Base-by-base conservation (phyloP, 306 rosid genomes). In the Dalbergia cultrata region DNA sequence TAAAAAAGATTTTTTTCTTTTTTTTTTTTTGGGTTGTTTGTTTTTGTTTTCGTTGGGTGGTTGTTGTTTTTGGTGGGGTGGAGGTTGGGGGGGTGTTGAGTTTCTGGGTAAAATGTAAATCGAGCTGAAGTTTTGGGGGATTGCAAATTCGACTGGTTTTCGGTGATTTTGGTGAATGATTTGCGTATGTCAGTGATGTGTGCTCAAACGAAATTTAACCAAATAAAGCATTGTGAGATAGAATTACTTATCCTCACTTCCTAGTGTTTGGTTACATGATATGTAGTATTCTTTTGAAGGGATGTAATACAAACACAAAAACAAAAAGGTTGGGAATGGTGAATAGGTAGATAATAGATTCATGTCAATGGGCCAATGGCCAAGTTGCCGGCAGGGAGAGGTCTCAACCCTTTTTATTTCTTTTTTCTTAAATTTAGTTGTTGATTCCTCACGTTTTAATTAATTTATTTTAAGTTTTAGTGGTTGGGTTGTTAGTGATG, bases 401-500 rank as follows among this genome's bases (percentile, higher is more conserved):
- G 59, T 50, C 6, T 41, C 22, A 47, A 6, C 10, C 18, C 58
- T 60, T 21, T 53, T 50, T 8, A 1, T 13, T 54, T 17, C 22
- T 60, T 60, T 5, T 0, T 13, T 19, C 3, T 47, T 1, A 47
- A 43, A 41, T 16, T 37, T 64, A 34, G 44, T 70, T 39, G 39
- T 70, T 45, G 45, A 80, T 71, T 79, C 41, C 58, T 47, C 37
- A 85, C 34, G 52, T 68, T 81, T 43, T 26, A 26, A 26, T 26
- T 26, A 26, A 26, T 26, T 26, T 9, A 13, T 68, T 61, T n/a
- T 72, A 17, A 26, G 8, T 47, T 58, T 65, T 47, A 71, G 81
- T 75, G 77, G 85, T 67, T 83, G 80, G 77, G 82, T 84, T 75
- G 89, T 68, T 82, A 72, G 37, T 34, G 75, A 83, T 77, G 77